Percentiles rank a stretch among this genome's conserved stretches.
These are phyloP conservation scores for Tricholoma flavovirens DNA, from an alignment of 768 basidiomycete species.

Conservation along the genomic window DNA sequence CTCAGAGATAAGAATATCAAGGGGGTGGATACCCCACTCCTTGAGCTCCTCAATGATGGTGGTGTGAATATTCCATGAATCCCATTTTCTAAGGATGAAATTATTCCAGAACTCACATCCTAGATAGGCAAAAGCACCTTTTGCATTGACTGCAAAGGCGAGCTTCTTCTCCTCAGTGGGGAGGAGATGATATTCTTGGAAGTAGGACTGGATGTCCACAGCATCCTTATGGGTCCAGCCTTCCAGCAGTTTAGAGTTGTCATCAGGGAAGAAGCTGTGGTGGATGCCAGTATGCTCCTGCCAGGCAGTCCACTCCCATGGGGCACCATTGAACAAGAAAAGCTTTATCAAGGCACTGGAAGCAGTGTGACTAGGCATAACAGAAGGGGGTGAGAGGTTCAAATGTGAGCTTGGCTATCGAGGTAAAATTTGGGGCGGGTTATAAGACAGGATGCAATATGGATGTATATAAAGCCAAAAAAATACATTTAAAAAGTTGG, in stretches of 20 bases:
- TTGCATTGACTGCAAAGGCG: background rate
- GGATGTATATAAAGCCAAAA: background rate
- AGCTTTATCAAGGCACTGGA: slow-evolving; percentile 14
- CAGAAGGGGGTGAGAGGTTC: background rate
- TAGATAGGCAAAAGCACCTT: slow-evolving; percentile 2
- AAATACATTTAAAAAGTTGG: background rate
- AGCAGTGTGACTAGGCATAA: slow-evolving; percentile 10
- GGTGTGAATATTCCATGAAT: too few species aligned
- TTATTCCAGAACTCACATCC: too few species aligned
- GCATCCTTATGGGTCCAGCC: too few species aligned
- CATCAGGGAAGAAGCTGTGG: slow-evolving; percentile 19
- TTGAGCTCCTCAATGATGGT: too few species aligned
- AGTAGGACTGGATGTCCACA: too few species aligned
- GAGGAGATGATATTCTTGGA: slow-evolving; percentile 5
- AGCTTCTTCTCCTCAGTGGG: background rate
- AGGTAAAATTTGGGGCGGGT: background rate
- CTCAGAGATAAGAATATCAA: too few species aligned
- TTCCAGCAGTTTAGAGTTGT: slow-evolving; percentile 13
- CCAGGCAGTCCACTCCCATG: too few species aligned
- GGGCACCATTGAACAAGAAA: slow-evolving; percentile 4
- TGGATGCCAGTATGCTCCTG: too few species aligned
- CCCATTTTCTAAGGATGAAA: too few species aligned
- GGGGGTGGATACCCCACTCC: too few species aligned
- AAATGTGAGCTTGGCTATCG: background rate
- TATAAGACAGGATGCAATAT: background rate